Percentiles rank a stretch among this genome's conserved stretches.
Evolutionary conservation across 2,329 filamentous ascomycete species (phyloP).

Genomic region (Paraphoma chrysanthemicola): DNA sequence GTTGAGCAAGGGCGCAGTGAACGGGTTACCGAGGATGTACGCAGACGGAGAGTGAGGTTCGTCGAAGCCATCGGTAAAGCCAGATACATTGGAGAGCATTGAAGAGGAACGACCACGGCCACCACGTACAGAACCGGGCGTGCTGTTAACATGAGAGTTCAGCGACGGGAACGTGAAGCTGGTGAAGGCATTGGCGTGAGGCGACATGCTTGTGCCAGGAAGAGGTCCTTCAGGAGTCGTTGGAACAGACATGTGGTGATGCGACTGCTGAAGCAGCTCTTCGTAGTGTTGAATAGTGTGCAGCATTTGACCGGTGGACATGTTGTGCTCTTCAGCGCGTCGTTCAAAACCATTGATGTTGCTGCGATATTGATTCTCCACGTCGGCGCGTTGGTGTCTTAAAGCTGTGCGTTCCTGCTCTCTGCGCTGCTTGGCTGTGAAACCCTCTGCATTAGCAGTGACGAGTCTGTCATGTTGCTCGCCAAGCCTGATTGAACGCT

Average conservation of each 20-base stretch:
- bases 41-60: constrained; percentile 37
- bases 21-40: constrained; percentile 44
- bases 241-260: constrained; percentile 49
- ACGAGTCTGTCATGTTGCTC: constrained; percentile 74
- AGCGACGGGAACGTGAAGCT: constrained; percentile 47
- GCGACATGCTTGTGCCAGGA: constrained; percentile 58
- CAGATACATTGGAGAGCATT: constrained; percentile 60
- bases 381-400: constrained; percentile 39
- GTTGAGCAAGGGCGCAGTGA: constrained; percentile 46
- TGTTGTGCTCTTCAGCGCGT: constrained; percentile 48
- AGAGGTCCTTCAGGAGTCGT: constrained; percentile 67
- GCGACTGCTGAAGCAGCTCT: constrained; percentile 47
- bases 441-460: constrained; percentile 70
- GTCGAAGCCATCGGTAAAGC: constrained; percentile 57
- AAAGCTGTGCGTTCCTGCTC: constrained; percentile 50
- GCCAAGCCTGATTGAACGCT: constrained; percentile 74
- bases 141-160: constrained; percentile 37
- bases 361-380: constrained; percentile 48
- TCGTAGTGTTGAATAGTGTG: constrained; percentile 50
- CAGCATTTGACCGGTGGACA: constrained; percentile 44
- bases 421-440: constrained; percentile 65
- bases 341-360: constrained; percentile 48
- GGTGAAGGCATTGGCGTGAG: constrained; percentile 41
- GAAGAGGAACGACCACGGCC: constrained; percentile 58
- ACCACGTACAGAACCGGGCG: constrained; percentile 43